Evolutionary conservation across 345 rosid genomes (phyloP).

Genomic region (Arabis alpina): DNA sequence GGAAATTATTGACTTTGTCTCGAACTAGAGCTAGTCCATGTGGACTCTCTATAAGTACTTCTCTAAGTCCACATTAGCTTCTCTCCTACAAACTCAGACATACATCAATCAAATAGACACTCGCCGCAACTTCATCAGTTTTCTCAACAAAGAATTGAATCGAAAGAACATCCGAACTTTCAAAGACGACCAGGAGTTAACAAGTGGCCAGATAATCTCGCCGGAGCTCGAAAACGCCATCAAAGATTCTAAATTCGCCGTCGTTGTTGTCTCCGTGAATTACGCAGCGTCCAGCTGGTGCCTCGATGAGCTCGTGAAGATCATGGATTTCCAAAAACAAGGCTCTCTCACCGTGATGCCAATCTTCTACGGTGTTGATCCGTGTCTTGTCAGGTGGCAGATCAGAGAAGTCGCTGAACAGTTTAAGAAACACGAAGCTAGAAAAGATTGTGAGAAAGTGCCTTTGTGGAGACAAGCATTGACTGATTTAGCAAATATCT

Average conservation of each 20-base stretch:
- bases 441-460: constrained; percentile 27
- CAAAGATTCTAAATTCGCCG: constrained; percentile 28
- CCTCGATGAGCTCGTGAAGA: constrained; percentile 36
- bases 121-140: constrained; percentile 33
- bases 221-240: constrained; percentile 36
- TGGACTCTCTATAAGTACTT: too few species aligned
- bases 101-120: constrained; percentile 33
- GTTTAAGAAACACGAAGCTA: constrained; percentile 32
- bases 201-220: constrained; percentile 31
- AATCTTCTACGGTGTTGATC: constrained; percentile 39
- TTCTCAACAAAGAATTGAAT: constrained; percentile 26
- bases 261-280: constrained; percentile 33
- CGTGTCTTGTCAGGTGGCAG: constrained; percentile 31
- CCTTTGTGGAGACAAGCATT: constrained; percentile 38
- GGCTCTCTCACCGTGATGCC: constrained; percentile 34
- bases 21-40: too few species aligned
- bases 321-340: constrained; percentile 14
- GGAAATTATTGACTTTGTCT: too few species aligned
- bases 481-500: constrained; percentile 11
- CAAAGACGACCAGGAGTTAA: constrained; percentile 37
- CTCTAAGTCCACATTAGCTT: too few species aligned
- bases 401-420: constrained; percentile 21
- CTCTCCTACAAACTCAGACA: background rate
- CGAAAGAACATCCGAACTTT: constrained; percentile 26
- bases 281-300: constrained; percentile 43